Evolutionary conservation across 2,329 filamentous ascomycete species (phyloP).

Genomic region (Scleromitrula shiraiana): DNA sequence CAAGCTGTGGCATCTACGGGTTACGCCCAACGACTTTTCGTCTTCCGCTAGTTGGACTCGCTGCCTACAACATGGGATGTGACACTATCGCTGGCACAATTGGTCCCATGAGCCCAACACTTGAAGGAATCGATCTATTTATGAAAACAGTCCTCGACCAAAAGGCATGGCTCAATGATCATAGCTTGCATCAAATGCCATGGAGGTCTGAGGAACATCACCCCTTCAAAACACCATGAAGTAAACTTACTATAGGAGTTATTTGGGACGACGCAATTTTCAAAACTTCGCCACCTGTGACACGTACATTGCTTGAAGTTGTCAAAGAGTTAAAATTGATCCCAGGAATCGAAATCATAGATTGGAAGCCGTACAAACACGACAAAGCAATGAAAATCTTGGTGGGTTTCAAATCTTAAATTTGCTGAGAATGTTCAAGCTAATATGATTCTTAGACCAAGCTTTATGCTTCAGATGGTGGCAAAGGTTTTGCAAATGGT

Average conservation of each 20-base stretch:
- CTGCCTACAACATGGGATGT: not conserved
- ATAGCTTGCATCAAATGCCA: conserved; percentile 27
- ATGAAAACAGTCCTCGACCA: conserved; percentile 6
- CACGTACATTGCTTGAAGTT: not conserved
- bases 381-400: not conserved
- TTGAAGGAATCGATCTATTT: not conserved
- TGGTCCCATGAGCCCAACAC: not conserved
- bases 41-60: conserved; percentile 14
- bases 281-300: not conserved
- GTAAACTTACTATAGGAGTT: no score
- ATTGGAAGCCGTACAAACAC: not conserved
- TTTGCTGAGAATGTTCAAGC: not conserved
- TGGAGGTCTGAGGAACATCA: no score
- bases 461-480: not conserved
- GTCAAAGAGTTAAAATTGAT: not conserved
- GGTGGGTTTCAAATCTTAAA: not conserved
- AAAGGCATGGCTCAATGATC: conserved; percentile 18
- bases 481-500: no score
- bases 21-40: conserved; percentile 26
- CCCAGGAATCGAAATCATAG: not conserved
- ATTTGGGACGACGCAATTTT: not conserved
- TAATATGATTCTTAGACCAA: not conserved
- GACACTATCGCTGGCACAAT: not conserved
- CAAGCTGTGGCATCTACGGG: conserved; percentile 31
- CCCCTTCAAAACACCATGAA: no score